phyloP scores from a whole-genome alignment of 2,329 filamentous ascomycete genomes.

The Monosporascus sp. region DNA sequence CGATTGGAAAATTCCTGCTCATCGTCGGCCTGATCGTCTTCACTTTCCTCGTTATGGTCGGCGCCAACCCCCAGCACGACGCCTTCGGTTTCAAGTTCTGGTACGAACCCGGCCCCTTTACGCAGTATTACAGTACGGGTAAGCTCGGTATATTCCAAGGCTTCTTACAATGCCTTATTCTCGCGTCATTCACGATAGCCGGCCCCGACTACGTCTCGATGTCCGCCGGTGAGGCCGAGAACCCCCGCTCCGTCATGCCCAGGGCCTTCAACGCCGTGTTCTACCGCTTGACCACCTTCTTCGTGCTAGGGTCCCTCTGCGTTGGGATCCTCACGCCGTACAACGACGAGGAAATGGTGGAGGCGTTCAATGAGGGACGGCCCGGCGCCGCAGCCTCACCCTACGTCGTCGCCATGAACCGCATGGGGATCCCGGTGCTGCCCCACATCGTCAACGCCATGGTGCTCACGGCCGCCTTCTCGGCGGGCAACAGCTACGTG shows the following conservation, averaged over 20 bases:
- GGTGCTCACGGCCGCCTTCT: slow-evolving; percentile 61
- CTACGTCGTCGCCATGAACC: slow-evolving; percentile 63
- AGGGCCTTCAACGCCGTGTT: slow-evolving; percentile 75
- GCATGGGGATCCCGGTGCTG: slow-evolving; percentile 56
- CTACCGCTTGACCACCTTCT: slow-evolving; percentile 71
- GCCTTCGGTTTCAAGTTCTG: slow-evolving; percentile 68
- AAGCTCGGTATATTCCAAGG: slow-evolving; percentile 68
- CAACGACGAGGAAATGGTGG: slow-evolving; percentile 56
- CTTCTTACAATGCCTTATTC: slow-evolving; percentile 69
- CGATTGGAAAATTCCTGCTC: slow-evolving; percentile 66
- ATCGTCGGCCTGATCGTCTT: slow-evolving; percentile 68
- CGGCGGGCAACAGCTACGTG: slow-evolving; percentile 63
- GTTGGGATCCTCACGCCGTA: slow-evolving; percentile 69
- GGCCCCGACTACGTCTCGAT: slow-evolving; percentile 56
- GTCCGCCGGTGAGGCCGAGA: slow-evolving; percentile 65
- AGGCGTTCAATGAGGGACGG: slow-evolving; percentile 51
- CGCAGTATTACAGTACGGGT: slow-evolving; percentile 58
- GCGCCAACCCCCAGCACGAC: slow-evolving; percentile 70
- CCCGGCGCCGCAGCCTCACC: slow-evolving; percentile 66
- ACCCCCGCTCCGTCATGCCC: slow-evolving; percentile 64
- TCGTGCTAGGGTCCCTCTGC: slow-evolving; percentile 66
- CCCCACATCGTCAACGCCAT: slow-evolving; percentile 71
- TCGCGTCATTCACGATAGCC: slow-evolving; percentile 61
- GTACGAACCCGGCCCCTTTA: slow-evolving; percentile 65
- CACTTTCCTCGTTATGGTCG: slow-evolving; percentile 79